Base-by-base conservation (phyloP, 176 grass and related monocot genomes). In the Zea luxurians region DNA sequence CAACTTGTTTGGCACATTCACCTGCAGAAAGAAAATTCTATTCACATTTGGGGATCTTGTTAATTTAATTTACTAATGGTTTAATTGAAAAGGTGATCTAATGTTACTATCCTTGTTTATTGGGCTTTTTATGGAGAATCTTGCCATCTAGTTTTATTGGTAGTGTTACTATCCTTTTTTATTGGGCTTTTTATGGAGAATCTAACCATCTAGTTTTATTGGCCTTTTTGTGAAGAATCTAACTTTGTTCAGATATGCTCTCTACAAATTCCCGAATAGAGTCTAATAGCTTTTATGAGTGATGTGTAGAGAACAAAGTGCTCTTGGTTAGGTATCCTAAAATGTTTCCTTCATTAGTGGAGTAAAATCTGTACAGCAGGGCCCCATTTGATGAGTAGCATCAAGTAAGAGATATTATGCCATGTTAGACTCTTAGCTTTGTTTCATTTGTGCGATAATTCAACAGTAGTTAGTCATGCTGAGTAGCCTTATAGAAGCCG, bases 301-400 rank as follows among this genome's bases (percentile, higher is more conserved):
- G 46, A 54, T 48, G 9, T 74, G 11, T 18, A 83, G 16, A 78
- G 40, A 88, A 69, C 46, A 66, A 48, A 66, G 76, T 71, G 27
- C 70, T 77, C 2, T 37, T 42, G 7, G 70, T 37, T 37, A 43
- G 55, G 52, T 83, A 27, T 35, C 38, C 0, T 9, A 61, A 68
- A 83, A 68, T 79, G 37, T 41, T 74, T 64, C 45, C 7, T 79
- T 1, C 5, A 17, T 68, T 41, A 53, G 3, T 69, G 40, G 37
- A 10, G 9, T 83, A 62, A 79, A 43, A 61, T 61, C 66, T 67
- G 37, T 67, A 50, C 11, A 16, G 38, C 58, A 7, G 18, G 17
- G 15, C 17, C 36, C 36, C 45, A 47, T 17, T 11, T 64, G 40
- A 68, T 61, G 44, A 52, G 42, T 62, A 68, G 21, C 72, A 71